These are phyloP conservation scores for Sclerotinia subarctica DNA, from an alignment of 2,329 filamentous ascomycete species.

Conservation along the genomic window DNA sequence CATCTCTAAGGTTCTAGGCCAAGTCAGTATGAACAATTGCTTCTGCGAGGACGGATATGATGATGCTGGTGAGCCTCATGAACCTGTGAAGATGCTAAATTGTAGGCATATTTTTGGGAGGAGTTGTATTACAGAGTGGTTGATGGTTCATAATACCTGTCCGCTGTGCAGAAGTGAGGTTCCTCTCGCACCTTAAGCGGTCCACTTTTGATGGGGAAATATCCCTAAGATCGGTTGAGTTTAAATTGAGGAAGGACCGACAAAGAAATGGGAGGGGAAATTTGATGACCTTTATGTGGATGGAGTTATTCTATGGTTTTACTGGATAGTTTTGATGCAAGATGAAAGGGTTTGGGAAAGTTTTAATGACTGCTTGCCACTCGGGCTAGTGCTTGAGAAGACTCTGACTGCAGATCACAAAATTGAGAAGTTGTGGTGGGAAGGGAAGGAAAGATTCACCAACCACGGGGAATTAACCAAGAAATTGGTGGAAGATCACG, in stretches of 20 bases:
- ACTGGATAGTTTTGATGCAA: background rate
- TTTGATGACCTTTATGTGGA: background rate
- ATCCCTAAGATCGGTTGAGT: no score
- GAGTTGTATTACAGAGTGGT: background rate
- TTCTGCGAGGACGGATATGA: background rate
- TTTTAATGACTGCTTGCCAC: no score
- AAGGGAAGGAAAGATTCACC: no score
- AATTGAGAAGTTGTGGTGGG: no score
- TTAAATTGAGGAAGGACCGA: no score
- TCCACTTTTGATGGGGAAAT: no score
- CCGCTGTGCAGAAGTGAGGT: background rate
- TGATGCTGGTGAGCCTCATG: background rate
- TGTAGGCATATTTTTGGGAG: background rate
- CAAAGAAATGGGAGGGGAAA: no score
- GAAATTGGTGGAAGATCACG: background rate
- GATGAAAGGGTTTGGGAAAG: background rate
- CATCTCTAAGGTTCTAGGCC: background rate
- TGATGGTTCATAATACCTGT: background rate
- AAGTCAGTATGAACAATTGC: background rate
- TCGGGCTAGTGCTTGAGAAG: background rate
- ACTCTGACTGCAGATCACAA: no score
- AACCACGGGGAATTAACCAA: background rate
- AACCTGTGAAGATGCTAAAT: background rate
- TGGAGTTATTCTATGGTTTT: background rate
- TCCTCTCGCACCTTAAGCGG: background rate